Evolutionary conservation across 129 eudicot genomes (phyloP).

Genomic region (Centaurea solstitialis): DNA sequence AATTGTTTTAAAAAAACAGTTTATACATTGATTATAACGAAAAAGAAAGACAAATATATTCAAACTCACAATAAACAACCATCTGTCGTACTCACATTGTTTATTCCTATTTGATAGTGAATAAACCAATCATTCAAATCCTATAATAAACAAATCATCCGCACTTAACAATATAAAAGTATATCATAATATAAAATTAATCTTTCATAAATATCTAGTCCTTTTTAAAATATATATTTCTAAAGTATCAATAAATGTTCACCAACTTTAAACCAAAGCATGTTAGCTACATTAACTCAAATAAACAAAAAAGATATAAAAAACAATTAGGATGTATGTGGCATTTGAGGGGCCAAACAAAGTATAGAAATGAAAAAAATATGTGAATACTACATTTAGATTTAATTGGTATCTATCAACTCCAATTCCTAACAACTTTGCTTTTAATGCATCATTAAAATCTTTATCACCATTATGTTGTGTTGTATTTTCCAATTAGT

Average conservation of each 20-base stretch:
- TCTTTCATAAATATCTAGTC: background rate
- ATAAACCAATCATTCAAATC: background rate
- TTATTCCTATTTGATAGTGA: background rate
- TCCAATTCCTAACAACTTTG: background rate
- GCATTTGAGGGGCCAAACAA: conserved; percentile 22
- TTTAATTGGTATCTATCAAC: conserved; percentile 29
- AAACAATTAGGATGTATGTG: conserved; percentile 9
- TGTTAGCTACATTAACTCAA: conserved; percentile 20
- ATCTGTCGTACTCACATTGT: background rate
- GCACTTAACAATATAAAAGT: background rate
- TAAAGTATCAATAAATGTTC: background rate
- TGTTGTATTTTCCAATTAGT: background rate
- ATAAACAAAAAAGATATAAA: background rate
- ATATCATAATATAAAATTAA: background rate
- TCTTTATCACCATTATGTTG: background rate
- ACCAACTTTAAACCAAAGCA: conserved; percentile 20
- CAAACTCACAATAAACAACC: background rate
- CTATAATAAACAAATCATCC: background rate
- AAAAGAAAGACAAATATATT: background rate
- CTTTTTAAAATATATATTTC: background rate
- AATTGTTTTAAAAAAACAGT: too few species aligned
- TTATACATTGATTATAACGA: background rate
- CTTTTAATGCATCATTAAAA: background rate
- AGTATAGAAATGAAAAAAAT: conserved; percentile 5
- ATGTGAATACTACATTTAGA: conserved; percentile 14